Percentiles rank a stretch among this genome's conserved stretches.
Evolutionary conservation across 768 basidiomycete genomes (phyloP).

Genomic region (Fomitopsis pulvina): DNA sequence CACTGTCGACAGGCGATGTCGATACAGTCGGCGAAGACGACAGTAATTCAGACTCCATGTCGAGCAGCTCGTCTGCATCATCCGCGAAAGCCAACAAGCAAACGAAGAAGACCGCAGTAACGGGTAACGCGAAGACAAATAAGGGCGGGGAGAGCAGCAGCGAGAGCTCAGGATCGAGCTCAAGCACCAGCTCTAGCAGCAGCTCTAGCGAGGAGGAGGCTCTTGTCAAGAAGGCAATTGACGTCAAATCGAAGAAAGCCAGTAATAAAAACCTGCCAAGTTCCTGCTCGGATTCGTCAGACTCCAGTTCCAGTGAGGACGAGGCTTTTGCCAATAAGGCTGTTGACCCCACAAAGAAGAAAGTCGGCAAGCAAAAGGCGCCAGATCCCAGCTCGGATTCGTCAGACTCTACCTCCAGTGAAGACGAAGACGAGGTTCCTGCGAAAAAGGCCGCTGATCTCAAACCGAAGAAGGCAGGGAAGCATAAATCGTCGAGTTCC

Average conservation of each 20-base stretch:
- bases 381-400: neutral
- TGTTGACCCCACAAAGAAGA: neutral
- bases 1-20: slow-evolving; percentile 6
- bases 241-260: neutral
- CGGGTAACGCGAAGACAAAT: slow-evolving; percentile 1
- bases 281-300: too few species aligned
- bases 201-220: neutral
- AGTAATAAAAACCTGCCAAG: too few species aligned
- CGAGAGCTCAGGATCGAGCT: slow-evolving; percentile 3
- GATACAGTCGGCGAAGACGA: slow-evolving; percentile 5
- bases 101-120: slow-evolving; percentile 1
- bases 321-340: neutral
- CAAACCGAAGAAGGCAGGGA: neutral
- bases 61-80: neutral
- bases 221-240: neutral
- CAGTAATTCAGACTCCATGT: slow-evolving; percentile 11
- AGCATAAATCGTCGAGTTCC: neutral
- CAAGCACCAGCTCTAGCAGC: slow-evolving; percentile 4
- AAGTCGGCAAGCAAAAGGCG: neutral
- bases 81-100: neutral
- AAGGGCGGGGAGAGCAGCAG: slow-evolving; percentile 6
- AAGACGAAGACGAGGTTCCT: neutral
- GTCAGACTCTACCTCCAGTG: neutral
- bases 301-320: neutral
- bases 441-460: neutral